Base-by-base conservation (phyloP, 1,284 basidiomycete species). In the Marasmius fiardii region DNA sequence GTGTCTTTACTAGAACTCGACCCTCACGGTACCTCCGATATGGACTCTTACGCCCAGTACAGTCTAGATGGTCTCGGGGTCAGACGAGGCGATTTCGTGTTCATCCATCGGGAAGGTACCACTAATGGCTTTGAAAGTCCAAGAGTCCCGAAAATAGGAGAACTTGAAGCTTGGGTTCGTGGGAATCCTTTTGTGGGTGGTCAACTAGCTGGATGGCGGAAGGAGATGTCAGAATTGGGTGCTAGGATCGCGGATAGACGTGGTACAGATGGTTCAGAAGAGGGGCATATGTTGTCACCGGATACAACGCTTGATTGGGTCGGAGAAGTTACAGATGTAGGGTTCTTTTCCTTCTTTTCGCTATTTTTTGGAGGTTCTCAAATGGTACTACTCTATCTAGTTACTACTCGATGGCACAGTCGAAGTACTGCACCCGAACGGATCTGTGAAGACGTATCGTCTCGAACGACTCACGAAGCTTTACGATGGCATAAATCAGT, bases 1-100 rank as follows among this genome's bases (percentile, higher is more conserved):
- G 91, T 88, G 4, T 92, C 94, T 37, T 79, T 92, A 14, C 79
- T 98, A 33, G 94, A 98, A 71, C 82, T 97, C 52, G 93, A 96
- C 67, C 86, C 90, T 5, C 88, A 90, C 63, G 92, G 92, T 26
- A 74, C 75, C 18, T 76, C 77, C 48, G 85, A 86, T 60, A 69
- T 72, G 60, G 70, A 73, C 47, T 70, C 71, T 10, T 68, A 73
- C 53, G 67, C 77, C 23, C 70, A 75, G 45, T 61, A 71, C 60
- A 61, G 72, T 39, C 62, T 72, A 60, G 85, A 88, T 43, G 83
- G 82, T n/a, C 82, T 90, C 51, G 92, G 92, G 34, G 85, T 95
- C 24, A 82, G 85, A 48, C 80, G 90, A 21, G 92, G 93, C 11
- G 92, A 95, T 64, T 83, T 86, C 57, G 92, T 97, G 16, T 86